Evolutionary conservation across 2,329 filamentous ascomycete genomes (phyloP).

Genomic region (Xylariales sp.): DNA sequence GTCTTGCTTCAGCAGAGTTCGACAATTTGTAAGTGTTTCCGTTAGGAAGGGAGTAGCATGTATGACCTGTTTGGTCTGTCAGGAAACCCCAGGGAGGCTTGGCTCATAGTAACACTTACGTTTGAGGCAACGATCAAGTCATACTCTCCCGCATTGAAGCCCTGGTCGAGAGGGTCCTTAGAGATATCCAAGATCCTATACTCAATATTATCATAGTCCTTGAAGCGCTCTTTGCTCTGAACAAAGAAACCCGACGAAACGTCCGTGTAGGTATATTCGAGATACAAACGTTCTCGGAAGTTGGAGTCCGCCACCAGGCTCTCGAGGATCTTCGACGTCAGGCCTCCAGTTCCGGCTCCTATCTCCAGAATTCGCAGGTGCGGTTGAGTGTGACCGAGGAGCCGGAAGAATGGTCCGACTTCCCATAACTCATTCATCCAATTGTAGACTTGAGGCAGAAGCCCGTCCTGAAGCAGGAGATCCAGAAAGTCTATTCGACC

Average conservation of each 20-base stretch:
- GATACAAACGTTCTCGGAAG: not conserved
- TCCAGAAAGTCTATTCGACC: not conserved
- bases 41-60: not conserved
- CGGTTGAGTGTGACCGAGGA: not conserved
- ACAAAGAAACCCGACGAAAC: not conserved
- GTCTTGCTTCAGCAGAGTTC: not conserved
- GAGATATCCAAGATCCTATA: conserved; percentile 27
- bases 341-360: conserved; percentile 1
- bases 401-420: not conserved
- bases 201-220: conserved; percentile 15
- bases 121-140: not conserved
- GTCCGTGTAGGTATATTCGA: not conserved
- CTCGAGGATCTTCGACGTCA: conserved; percentile 2
- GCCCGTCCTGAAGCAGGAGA: not conserved
- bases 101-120: not conserved
- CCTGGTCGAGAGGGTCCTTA: conserved; percentile 23
- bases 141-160: conserved; percentile 18
- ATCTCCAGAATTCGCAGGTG: conserved; percentile 8
- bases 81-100: not conserved
- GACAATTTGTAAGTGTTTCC: not conserved
- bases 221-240: not conserved
- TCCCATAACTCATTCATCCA: not conserved
- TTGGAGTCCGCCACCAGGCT: not conserved
- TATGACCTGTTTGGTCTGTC: no score
- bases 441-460: not conserved